phyloP scores from a whole-genome alignment of 768 basidiomycete species.

The Lactifluus hygrophoroides region DNA sequence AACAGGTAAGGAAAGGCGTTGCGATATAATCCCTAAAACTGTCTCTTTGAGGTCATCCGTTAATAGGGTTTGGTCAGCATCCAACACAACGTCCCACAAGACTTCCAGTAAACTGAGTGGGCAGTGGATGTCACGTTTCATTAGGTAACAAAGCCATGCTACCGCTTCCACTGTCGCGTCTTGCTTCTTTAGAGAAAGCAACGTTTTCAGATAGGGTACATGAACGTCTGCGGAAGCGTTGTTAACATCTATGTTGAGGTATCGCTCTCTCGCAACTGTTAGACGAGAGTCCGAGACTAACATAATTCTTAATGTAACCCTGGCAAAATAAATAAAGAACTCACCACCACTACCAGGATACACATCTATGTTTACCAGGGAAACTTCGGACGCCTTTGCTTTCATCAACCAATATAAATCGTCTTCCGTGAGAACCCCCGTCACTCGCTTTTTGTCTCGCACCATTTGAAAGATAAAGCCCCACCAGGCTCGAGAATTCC shows the following conservation, averaged over 20 bases:
- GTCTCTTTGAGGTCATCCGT: slow-evolving; percentile 25
- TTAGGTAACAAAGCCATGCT: slow-evolving; percentile 11
- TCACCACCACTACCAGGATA: slow-evolving; percentile 12
- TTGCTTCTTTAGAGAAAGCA: slow-evolving; percentile 8
- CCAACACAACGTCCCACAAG: slow-evolving; percentile 35
- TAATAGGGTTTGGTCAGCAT: slow-evolving; percentile 24
- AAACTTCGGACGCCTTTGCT: slow-evolving; percentile 22
- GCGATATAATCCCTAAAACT: slow-evolving; percentile 31
- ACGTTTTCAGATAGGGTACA: slow-evolving; percentile 3
- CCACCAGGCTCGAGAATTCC: slow-evolving; percentile 36
- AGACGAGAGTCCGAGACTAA: not conserved
- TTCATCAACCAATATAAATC: slow-evolving; percentile 61
- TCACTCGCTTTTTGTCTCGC: slow-evolving; percentile 35
- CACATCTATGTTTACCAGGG: not conserved
- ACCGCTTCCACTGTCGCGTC: not conserved
- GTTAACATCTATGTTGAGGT: slow-evolving; percentile 15
- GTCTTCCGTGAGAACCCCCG: slow-evolving; percentile 28
- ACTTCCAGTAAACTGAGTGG: slow-evolving; percentile 32
- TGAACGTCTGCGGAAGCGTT: not conserved
- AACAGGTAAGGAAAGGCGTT: slow-evolving; percentile 26
- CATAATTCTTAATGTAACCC: not conserved
- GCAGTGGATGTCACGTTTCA: slow-evolving; percentile 23
- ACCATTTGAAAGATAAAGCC: slow-evolving; percentile 38
- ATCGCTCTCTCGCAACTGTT: slow-evolving; percentile 5
- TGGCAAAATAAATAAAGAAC: not conserved